Conservation (phyloP, 1,139 yeast species). For the Debaryomycetaceae sp. region DNA sequence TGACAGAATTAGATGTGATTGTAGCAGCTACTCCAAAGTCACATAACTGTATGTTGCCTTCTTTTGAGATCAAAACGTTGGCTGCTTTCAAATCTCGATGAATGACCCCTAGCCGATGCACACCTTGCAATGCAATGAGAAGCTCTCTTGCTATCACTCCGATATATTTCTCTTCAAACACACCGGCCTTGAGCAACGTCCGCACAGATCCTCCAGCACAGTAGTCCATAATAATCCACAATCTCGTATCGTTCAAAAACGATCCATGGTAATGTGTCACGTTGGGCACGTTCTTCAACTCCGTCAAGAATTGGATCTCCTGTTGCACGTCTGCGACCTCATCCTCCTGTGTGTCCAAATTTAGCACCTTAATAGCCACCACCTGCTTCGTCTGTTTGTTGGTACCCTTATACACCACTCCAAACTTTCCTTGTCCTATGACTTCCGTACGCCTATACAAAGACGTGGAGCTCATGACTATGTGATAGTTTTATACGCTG, state of each 20-base stretch:
- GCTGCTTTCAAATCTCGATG: slow-evolving; percentile 98
- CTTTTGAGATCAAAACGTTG: slow-evolving; percentile 82
- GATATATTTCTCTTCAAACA: slow-evolving; percentile 77
- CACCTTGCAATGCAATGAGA: slow-evolving; percentile 70
- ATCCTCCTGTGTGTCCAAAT: slow-evolving; percentile 89
- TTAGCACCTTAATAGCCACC: slow-evolving; percentile 90
- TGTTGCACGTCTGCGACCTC: slow-evolving; percentile 94
- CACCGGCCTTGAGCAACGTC: slow-evolving; percentile 83
- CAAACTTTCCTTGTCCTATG: slow-evolving; percentile 95
- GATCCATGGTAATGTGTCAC: slow-evolving; percentile 93
- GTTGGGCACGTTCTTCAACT: slow-evolving; percentile 80
- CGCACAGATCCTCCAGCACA: slow-evolving; percentile 97
- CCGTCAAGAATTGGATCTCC: slow-evolving; percentile 83
- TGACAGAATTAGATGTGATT: slow-evolving; percentile 68
- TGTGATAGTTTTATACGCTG: no score
- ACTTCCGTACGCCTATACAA: slow-evolving; percentile 79
- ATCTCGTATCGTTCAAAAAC: slow-evolving; percentile 75
- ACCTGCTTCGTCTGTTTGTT: slow-evolving; percentile 64
- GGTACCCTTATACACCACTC: slow-evolving; percentile 87
- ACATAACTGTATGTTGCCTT: slow-evolving; percentile 87
- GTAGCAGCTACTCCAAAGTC: slow-evolving; percentile 99
- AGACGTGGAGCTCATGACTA: slow-evolving; percentile 4
- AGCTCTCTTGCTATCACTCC: slow-evolving; percentile 82
- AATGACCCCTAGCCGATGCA: slow-evolving; percentile 86
- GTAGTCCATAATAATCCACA: slow-evolving; percentile 97